These are phyloP conservation scores for Aegilops tauschii DNA, from an alignment of 176 grass and related monocot species.

Conservation along the genomic window DNA sequence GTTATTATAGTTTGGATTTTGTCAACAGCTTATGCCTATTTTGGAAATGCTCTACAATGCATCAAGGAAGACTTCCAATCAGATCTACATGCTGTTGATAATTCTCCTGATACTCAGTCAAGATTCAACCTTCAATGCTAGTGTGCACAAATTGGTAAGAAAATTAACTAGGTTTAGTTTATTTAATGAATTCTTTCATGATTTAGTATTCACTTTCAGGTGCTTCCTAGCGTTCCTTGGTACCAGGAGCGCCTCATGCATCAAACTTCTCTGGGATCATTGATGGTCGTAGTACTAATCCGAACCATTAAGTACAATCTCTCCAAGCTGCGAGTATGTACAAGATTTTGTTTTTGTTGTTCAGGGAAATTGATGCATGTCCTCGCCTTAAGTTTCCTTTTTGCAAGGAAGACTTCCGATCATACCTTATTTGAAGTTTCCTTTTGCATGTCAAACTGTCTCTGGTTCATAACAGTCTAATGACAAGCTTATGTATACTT, in stretches of 20 bases:
- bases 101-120: slow-evolving; percentile 99
- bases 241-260: slow-evolving; percentile 97
- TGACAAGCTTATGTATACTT: slow-evolving; percentile 35
- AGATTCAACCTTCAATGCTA: slow-evolving; percentile 98
- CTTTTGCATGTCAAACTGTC: background rate
- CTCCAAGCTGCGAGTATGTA: slow-evolving; percentile 87
- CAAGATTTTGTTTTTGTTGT: slow-evolving; percentile 22
- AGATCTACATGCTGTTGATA: slow-evolving; percentile 97
- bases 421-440: background rate
- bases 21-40: slow-evolving; percentile 81
- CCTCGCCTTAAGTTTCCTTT: background rate
- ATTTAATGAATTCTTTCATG: slow-evolving; percentile 29
- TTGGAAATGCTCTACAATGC: slow-evolving; percentile 98
- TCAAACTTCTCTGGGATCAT: slow-evolving; percentile 86
- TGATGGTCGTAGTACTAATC: slow-evolving; percentile 96
- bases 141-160: slow-evolving; percentile 93
- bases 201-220: slow-evolving; percentile 30
- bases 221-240: slow-evolving; percentile 89
- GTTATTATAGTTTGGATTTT: slow-evolving; percentile 23
- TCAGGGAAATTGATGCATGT: background rate
- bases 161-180: slow-evolving; percentile 29
- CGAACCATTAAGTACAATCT: slow-evolving; percentile 98
- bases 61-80: slow-evolving; percentile 94
- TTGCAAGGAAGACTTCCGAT: background rate
- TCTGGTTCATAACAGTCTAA: slow-evolving; percentile 9